Conservation (phyloP, 495 filamentous ascomycete species). For the Penicillium canescens region DNA sequence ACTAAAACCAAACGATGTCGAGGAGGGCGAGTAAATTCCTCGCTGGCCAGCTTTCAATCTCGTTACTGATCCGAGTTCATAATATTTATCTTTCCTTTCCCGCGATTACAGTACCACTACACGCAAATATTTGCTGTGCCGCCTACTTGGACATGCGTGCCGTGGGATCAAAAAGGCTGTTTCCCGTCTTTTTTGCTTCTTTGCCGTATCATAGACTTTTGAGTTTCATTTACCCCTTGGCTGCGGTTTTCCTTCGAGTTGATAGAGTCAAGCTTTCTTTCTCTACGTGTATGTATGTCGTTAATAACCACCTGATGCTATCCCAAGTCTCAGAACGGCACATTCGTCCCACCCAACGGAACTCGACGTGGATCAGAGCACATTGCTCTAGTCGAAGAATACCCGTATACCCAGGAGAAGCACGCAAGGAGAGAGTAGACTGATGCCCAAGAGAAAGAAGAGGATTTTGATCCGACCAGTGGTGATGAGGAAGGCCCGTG, state of each 20-base stretch:
- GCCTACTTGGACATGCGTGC: slow-evolving; percentile 32
- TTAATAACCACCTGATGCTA: too few species aligned
- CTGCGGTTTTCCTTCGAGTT: slow-evolving; percentile 30
- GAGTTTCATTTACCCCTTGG: slow-evolving; percentile 37
- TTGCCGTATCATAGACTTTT: slow-evolving; percentile 50
- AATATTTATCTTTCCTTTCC: slow-evolving; percentile 32
- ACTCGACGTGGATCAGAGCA: too few species aligned
- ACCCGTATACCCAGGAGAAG: too few species aligned
- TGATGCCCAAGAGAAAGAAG: too few species aligned
- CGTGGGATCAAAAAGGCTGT: slow-evolving; percentile 25
- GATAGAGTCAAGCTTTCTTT: slow-evolving; percentile 45
- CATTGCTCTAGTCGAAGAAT: too few species aligned
- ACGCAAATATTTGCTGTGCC: slow-evolving; percentile 25
- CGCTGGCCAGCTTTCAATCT: slow-evolving; percentile 17
- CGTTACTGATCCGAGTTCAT: slow-evolving; percentile 33
- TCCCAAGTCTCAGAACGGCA: too few species aligned
- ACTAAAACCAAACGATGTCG: too few species aligned
- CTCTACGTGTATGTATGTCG: slow-evolving; percentile 52
- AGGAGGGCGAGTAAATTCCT: slow-evolving; percentile 64
- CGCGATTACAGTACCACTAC: slow-evolving; percentile 23
- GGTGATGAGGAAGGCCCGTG: too few species aligned
- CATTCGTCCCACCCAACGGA: too few species aligned
- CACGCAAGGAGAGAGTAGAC: too few species aligned
- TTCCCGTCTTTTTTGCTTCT: slow-evolving; percentile 20
- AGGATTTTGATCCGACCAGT: too few species aligned